A percentile compares a stretch with the other conserved stretches of the same genome.
These are phyloP conservation scores for Iris macrosiphon DNA, from an alignment of 106 monocot genomes.

Conservation along the genomic window DNA sequence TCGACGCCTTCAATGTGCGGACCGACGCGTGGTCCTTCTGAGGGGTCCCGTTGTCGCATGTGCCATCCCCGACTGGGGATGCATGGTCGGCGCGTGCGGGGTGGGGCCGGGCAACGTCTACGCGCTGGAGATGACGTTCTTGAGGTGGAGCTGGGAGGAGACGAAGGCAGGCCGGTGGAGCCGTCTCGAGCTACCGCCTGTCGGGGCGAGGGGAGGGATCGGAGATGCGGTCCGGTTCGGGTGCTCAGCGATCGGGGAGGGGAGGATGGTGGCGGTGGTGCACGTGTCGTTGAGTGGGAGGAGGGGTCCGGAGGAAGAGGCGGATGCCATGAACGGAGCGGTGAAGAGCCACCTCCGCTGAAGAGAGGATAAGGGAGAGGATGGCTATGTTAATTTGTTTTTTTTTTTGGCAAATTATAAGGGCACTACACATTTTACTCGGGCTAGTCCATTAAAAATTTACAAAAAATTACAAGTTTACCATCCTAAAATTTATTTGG, in stretches of 20 bases:
- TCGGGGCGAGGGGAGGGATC: conserved; percentile 20
- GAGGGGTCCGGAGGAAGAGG: conserved; percentile 10
- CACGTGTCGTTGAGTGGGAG: too few species aligned
- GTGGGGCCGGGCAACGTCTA: conserved; percentile 60
- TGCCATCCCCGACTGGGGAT: conserved; percentile 65
- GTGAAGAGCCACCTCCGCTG: too few species aligned
- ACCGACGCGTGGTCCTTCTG: conserved; percentile 34
- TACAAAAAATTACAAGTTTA: too few species aligned
- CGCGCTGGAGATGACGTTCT: conserved; percentile 85
- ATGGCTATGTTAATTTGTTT: too few species aligned
- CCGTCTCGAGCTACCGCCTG: conserved; percentile 44
- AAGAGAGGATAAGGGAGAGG: too few species aligned
- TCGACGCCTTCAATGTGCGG: conserved; percentile 51
- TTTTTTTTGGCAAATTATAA: too few species aligned
- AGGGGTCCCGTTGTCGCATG: conserved; percentile 15
- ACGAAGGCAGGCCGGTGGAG: conserved; percentile 36
- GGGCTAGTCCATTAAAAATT: too few species aligned
- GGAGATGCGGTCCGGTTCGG: conserved; percentile 45
- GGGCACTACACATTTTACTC: too few species aligned
- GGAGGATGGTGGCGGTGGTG: conserved; percentile 40
- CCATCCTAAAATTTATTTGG: too few species aligned
- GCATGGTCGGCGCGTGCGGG: conserved; percentile 71
- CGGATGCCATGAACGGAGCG: conserved; percentile 18
- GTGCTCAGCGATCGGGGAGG: conserved; percentile 47
- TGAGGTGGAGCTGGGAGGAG: conserved; percentile 58